Evolutionary conservation across 2,329 filamentous ascomycete genomes (phyloP), one percentile per base, ranked within the genome.

Genomic region (Diaporthe citrichinensis): DNA sequence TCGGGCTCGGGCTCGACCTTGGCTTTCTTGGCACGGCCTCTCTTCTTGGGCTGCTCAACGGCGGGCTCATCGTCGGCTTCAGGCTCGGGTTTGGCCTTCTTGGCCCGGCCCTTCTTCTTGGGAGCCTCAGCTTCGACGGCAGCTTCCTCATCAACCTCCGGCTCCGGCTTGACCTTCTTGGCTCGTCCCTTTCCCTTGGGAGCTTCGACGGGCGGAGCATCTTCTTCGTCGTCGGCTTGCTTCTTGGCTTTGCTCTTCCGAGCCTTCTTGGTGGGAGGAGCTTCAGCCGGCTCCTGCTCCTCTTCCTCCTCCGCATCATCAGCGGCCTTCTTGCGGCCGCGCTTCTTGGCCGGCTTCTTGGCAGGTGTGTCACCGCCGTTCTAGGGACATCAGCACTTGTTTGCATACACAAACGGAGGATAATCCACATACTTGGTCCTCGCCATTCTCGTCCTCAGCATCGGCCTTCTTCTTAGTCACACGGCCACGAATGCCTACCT

Each of bases 401-500:
- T 23, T 36, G 44, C 34, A 57, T 23, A 4, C 74, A 79, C 58
- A 28, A 36, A 23, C 74, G 46, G 39, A 62, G 20, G 34, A 71
- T 34, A 12, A 68, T 31, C 17, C 25, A 46, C 73, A 46, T 76
- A 76, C 73, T 55, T 76, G 78, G 53, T 75, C 74, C 39, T 59
- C 51, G 71, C 78, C 77, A 10, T 81, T 81, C 65, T 84, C 82
- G 9, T 85, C 84, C 15, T 80, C 82, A 10, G 80, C 80, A 39
- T 82, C 81, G 53, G 82, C 78, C 78, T 84, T 84, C 69, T 81
- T 78, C 74, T 83, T 84, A 78, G 82, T 83, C 44, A 81, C 80
- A 51, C 82, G 82, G 28, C 86, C 82, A 75, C 91, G 91, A 81
- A 94, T 94, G 34, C 93, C 93, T 76, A 86, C 89, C 79, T 88